Evolutionary conservation across 169 alveolate species (phyloP), one percentile per base, ranked within the genome.

Genomic region (Plasmodium gaboni): DNA sequence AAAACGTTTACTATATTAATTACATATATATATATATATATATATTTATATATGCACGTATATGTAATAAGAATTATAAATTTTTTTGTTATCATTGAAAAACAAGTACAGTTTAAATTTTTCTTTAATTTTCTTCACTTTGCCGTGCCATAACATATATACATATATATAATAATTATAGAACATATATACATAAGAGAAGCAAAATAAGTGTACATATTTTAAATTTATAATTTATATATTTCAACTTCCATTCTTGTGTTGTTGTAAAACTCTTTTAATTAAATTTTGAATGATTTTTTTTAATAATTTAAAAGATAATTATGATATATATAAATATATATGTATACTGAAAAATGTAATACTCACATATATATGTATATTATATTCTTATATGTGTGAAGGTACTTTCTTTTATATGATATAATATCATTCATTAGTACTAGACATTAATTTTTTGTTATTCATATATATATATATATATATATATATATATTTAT

Each of bases 231-330:
- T 12, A 32, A 0, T 7, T 80, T 51, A 15, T 38, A 22, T 24
- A 6, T 32, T 55, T 57, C 15, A 9, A 26, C n/a, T 22, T 53
- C 57, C 26, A 67, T 57, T 26, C 19, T 55, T 67, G 90, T 68
- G 19, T 42, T 42, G 19, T 4, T 22, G 69, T 68, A 76, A 64
- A 48, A 46, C 59, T 76, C 78, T 80, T 80, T 80, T 46, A 80
- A 80, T 68, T 61, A 67, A 80, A 42, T 38, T 48, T 55, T 80
- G 26, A 80, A 80, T 80, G 15, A 78, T 65, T 65, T 26, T 42
- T 51, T 78, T 46, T 38, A 67, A 17, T 28, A 48, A 46, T 74
- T 74, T 51, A 63, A 46, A 74, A 63, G 64, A 32, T 59, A 51
- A 28, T 51, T 50, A 13, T 13, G 17, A 44, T 22, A 44, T 68